Evolutionary conservation across 495 filamentous ascomycete genomes (phyloP).

Genomic region (Stereocaulon alpinum): DNA sequence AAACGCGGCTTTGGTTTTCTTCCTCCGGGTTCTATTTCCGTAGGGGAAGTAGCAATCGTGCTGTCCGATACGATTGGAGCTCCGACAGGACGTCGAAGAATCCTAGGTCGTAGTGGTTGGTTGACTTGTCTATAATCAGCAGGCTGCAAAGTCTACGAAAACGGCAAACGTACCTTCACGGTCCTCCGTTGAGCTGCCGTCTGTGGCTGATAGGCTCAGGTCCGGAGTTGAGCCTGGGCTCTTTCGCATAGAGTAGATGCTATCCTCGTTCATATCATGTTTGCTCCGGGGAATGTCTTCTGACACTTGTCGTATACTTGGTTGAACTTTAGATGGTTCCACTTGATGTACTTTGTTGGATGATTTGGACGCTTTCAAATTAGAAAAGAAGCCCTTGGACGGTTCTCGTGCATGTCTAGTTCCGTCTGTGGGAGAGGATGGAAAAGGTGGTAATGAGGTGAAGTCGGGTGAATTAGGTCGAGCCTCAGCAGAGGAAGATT

Average conservation of each 20-base stretch:
- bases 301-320: conserved; percentile 23
- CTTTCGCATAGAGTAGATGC: conserved; percentile 25
- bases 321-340: conserved; percentile 19
- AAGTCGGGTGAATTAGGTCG: conserved; percentile 37
- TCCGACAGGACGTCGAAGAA: conserved; percentile 11
- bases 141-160: neutral
- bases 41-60: conserved; percentile 6
- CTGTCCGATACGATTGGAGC: conserved; percentile 12
- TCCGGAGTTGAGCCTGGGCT: conserved; percentile 28
- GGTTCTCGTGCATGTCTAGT: conserved; percentile 43
- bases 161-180: conserved; percentile 8
- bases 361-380: conserved; percentile 44
- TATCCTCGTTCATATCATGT: neutral
- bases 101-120: neutral
- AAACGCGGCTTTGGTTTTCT: conserved; percentile 44
- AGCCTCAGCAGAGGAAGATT: conserved; percentile 6
- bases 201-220: conserved; percentile 21
- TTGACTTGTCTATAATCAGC: conserved; percentile 1
- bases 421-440: conserved; percentile 39
- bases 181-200: neutral
- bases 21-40: neutral
- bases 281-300: conserved; percentile 20
- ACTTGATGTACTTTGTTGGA: conserved; percentile 30
- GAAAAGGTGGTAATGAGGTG: conserved; percentile 45
- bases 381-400: conserved; percentile 48